Evolutionary conservation across 169 alveolate genomes (phyloP), one percentile per base, ranked within the genome.

Genomic region (Eimeria maxima): DNA sequence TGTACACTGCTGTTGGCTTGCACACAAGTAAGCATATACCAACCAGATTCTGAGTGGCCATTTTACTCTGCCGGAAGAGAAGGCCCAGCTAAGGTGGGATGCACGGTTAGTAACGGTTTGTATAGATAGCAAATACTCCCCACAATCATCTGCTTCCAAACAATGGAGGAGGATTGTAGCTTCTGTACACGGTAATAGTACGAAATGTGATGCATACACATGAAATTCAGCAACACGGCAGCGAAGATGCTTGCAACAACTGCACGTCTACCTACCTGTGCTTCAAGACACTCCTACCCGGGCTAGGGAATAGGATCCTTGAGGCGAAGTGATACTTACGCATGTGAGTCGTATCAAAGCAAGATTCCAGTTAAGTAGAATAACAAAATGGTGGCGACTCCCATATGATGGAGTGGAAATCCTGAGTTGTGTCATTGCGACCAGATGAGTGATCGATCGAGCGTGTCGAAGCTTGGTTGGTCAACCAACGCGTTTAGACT

Each of bases 391-490:
- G 44, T 38, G 83, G 10, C 10, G 29, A 16, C 38, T 42, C 0
- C 83, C 4, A 73, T 73, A 50, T 73, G 6, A 8, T 73, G 83
- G 18, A 50, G 0, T 11, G 38, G 53, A 73, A 73, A 73, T 50
- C 83, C 33, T 38, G 83, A 38, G 33, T 38, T 18, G 53, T 53
- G 55, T 33, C 50, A 69, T 13, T 29, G 45, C 47, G 14, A 38
- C 4, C 18, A 18, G 83, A 27, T 14, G 83, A 73, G 83, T 73
- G 83, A 73, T 73, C 83, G 83, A 73, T 38, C 83, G 20, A 18
- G 55, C 29, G 4, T 42, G 83, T 73, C 83, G 83, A 55, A 50
- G 55, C 55, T 53, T 38, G 83, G 83, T 73, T 16, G 83, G 83
- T 73, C 55, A 73, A 53, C 83, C 83, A 73, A 18, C 83, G 29